Conservation (phyloP, 2,329 filamentous ascomycete genomes). For the Ascochyta fabae region DNA sequence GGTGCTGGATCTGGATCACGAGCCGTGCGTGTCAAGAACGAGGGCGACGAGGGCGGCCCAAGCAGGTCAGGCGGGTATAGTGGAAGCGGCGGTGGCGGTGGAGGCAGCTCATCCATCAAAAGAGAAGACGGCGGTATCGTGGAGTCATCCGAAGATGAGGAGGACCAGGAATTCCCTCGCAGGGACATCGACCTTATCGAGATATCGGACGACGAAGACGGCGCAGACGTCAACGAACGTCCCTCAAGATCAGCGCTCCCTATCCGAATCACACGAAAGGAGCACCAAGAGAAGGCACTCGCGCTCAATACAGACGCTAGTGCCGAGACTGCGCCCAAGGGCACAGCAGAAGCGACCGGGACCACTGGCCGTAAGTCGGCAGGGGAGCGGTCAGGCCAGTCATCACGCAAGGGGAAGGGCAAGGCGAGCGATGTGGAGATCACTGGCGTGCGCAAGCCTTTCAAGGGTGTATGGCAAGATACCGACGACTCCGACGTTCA, state of each 20-base stretch:
- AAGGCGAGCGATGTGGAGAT: constrained; percentile 55
- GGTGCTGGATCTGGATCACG: constrained; percentile 40
- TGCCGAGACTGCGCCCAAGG: constrained; percentile 52
- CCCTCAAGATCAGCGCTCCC: constrained; percentile 48
- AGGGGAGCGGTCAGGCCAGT: constrained; percentile 25
- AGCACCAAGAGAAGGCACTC: constrained; percentile 61
- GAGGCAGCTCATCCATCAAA: constrained; percentile 27
- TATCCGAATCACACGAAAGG: constrained; percentile 62
- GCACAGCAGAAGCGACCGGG: constrained; percentile 43
- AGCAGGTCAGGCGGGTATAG: constrained; percentile 24
- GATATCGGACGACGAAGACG: constrained; percentile 62
- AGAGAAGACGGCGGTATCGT: constrained; percentile 51
- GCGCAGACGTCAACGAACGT: constrained; percentile 28
- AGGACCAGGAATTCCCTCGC: constrained; percentile 53
- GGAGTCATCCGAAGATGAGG: constrained; percentile 59
- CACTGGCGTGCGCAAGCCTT: constrained; percentile 50
- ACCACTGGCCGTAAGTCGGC: constrained; percentile 34
- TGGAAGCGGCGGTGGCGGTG: constrained; percentile 19
- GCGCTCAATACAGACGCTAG: constrained; percentile 63
- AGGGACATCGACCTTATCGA: constrained; percentile 66
- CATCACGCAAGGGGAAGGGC: constrained; percentile 45
- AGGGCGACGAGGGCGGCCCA: constrained; percentile 33
- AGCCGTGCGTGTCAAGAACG: constrained; percentile 41
- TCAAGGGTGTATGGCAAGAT: constrained; percentile 55
- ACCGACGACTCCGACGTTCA: constrained; percentile 46